Base-by-base conservation (phyloP, 371 early-diverging fungal species). In the Mucor indicus region DNA sequence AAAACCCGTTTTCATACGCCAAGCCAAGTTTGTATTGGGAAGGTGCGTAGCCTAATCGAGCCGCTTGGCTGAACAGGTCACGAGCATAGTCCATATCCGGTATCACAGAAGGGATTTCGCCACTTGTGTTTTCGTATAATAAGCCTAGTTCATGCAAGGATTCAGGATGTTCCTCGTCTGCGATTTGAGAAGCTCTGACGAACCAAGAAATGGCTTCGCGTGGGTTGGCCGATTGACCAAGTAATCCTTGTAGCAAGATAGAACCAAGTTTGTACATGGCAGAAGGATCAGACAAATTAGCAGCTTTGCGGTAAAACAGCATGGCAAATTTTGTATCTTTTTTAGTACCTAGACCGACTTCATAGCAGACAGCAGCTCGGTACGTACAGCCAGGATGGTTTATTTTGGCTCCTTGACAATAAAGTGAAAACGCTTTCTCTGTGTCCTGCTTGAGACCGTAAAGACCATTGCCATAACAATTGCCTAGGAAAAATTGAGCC, bases 211-310 rank as follows among this genome's bases (percentile, higher is more conserved):
- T 77, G 16, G 87, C 96, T 57, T 96, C 95, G 17, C 89, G 77
- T 22, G 90, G 90, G 49, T 88, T 87, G 38, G 70, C 51, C 6
- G 79, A 55, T 48, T 86, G 84, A 3, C 83, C 82, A 42, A 94
- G 57, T 49, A 79, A 46, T 3, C 93, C 94, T 55, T 89, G 83
- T 53, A 93, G 57, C 45, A 91, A 55, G 8, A 89, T 75, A 79
- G 91, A 79, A 11, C 94, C 97, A 12, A 96, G 73, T 65, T 95
- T 96, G 81, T 92, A 95, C 95, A 98, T 96, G 20, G 92, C 95
- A 0, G 90, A 86, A 12, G 91, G 85, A 54, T 96, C 95, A 22
- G 93, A 90, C 38, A 91, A 63, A 23, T 89, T 85, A 2, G 98
- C 97, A 0, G 95, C 91, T 67, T 96, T 95, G 54, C 92, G 84